Evolutionary conservation across 177 flowering plant genomes (phyloP).

Genomic region (Vitis hybrid): DNA sequence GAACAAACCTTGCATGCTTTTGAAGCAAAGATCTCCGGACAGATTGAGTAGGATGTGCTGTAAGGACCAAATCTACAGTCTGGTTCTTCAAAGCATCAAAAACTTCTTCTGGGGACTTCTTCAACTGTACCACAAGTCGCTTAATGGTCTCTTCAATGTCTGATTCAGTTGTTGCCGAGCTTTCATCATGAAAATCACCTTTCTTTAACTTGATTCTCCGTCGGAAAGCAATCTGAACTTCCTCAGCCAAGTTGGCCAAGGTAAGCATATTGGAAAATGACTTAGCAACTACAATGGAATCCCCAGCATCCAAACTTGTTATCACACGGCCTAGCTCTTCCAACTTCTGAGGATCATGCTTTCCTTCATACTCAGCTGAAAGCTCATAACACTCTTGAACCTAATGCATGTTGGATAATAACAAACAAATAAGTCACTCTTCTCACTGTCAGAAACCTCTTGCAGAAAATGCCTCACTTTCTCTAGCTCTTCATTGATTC

Average conservation of each 20-base stretch:
- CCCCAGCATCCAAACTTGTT: constrained; percentile 91
- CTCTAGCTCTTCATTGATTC: not conserved
- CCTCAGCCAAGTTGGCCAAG: constrained; percentile 96
- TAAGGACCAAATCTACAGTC: constrained; percentile 94
- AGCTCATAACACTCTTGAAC: constrained; percentile 95
- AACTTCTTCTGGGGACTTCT: constrained; percentile 89
- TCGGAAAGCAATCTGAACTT: constrained; percentile 88
- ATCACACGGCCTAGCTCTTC: constrained; percentile 86
- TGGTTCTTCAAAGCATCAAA: constrained; percentile 96
- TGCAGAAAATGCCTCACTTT: not conserved
- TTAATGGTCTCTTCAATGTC: constrained; percentile 93
- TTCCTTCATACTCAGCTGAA: constrained; percentile 87
- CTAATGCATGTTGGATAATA: constrained; percentile 23
- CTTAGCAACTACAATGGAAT: constrained; percentile 86
- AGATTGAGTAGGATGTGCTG: constrained; percentile 99
- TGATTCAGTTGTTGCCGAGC: constrained; percentile 85
- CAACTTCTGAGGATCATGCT: constrained; percentile 61
- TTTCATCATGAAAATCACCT: constrained; percentile 90
- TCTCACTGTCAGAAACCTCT: not conserved
- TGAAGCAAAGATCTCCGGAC: constrained; percentile 95
- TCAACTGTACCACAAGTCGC: constrained; percentile 72
- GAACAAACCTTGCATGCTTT: constrained; percentile 84
- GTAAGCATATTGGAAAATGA: constrained; percentile 94
- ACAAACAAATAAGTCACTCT: not conserved
- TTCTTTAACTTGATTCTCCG: constrained; percentile 74